phyloP scores from a whole-genome alignment of 495 filamentous ascomycete species.

The Neurospora sp. region DNA sequence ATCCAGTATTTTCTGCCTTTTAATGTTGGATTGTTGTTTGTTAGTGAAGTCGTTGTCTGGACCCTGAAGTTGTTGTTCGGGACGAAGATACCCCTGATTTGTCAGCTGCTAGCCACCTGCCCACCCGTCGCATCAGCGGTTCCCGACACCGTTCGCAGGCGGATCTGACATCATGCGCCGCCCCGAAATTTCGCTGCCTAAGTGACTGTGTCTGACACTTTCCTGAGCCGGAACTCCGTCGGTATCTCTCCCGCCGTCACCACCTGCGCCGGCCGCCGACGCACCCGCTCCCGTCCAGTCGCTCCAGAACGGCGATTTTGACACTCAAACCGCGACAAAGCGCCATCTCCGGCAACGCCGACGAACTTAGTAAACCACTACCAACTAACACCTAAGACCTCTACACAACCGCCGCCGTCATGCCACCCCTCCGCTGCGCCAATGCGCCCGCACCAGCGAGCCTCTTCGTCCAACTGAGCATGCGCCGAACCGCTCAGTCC shows the following conservation, averaged over 20 bases:
- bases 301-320: not conserved
- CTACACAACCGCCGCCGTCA: slow-evolving; percentile 3
- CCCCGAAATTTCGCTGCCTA: slow-evolving; percentile 24
- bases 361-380: slow-evolving; percentile 1
- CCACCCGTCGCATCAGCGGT: not conserved
- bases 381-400: not conserved
- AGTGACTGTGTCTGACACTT: not conserved
- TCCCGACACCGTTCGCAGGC: not conserved
- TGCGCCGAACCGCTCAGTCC: slow-evolving; percentile 14
- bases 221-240: not conserved
- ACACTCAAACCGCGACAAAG: not conserved
- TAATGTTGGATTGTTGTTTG: not conserved
- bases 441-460: slow-evolving; percentile 28
- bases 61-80: not conserved
- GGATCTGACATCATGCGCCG: slow-evolving; percentile 31
- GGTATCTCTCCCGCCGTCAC: not conserved
- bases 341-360: not conserved
- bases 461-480: slow-evolving; percentile 30
- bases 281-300: not conserved
- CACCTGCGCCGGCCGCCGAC: not conserved
- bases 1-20: not conserved
- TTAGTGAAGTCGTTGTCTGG: not conserved
- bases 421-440: slow-evolving; percentile 26
- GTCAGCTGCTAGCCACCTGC: slow-evolving; percentile 5
- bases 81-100: slow-evolving; percentile 1